Conservation (phyloP, 2,329 filamentous ascomycete species). For the Chlorencoelia australis region DNA sequence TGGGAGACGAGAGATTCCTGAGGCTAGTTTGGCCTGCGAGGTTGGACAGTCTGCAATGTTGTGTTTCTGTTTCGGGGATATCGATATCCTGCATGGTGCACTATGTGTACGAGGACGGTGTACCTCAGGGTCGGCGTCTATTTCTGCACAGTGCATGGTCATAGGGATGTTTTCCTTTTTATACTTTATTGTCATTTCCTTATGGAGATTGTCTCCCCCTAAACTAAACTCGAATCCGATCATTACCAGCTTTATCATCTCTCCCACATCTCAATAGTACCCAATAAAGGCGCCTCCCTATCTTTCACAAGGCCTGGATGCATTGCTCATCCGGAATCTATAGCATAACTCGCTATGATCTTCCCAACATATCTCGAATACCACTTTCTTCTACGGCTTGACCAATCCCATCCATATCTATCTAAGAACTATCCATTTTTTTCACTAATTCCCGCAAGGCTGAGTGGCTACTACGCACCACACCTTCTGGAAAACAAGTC, state of each 20-base stretch:
- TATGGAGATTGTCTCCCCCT: conserved; percentile 27
- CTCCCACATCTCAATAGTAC: conserved; percentile 27
- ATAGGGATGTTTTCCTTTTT: conserved; percentile 26
- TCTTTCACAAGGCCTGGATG: conserved; percentile 33
- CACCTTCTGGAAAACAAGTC: conserved; percentile 42
- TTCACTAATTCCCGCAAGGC: no score
- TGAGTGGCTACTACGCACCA: conserved; percentile 30
- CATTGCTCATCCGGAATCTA: conserved; percentile 34
- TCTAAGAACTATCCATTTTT: conserved; percentile 36
- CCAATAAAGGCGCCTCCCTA: conserved; percentile 23
- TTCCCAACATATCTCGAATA: conserved; percentile 34
- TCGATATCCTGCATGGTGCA: conserved; percentile 37
- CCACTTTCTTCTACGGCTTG: conserved; percentile 34
- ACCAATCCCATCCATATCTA: conserved; percentile 35
- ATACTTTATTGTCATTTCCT: conserved; percentile 27
- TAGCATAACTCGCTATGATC: conserved; percentile 33
- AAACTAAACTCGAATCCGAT: conserved; percentile 30
- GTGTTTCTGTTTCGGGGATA: conserved; percentile 31
- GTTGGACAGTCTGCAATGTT: conserved; percentile 42
- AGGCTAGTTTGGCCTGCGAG: conserved; percentile 42
- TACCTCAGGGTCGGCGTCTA: conserved; percentile 25
- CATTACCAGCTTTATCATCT: conserved; percentile 28
- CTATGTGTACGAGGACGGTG: conserved; percentile 42
- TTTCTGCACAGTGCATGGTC: conserved; percentile 32
- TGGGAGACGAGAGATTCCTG: conserved; percentile 38